Evolutionary conservation across 352 stramenopile species (phyloP).

Genomic region (Saprolegnia parasitica): DNA sequence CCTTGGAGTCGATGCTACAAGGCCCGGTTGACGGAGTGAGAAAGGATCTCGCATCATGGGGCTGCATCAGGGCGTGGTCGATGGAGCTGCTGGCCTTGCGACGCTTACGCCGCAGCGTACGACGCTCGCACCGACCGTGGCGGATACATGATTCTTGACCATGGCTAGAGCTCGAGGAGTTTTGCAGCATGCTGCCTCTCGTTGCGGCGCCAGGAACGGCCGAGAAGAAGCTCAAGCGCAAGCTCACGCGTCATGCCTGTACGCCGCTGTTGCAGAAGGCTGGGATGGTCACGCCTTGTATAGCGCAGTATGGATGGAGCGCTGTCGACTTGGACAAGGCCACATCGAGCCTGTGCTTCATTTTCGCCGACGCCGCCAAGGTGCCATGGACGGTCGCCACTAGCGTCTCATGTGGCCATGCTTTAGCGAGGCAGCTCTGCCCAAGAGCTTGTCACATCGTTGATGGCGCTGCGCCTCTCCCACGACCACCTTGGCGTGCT

Average conservation of each 20-base stretch:
- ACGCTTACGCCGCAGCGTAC: constrained; percentile 1
- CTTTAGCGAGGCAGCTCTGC: constrained; percentile 42
- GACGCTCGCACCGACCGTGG: background rate
- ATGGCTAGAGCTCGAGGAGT: constrained; percentile 18
- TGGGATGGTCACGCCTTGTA: background rate
- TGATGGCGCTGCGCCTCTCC: constrained; percentile 47
- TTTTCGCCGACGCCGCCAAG: constrained; percentile 68
- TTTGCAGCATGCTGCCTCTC: constrained; percentile 22
- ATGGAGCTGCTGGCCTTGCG: background rate
- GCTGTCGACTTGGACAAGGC: constrained; percentile 45
- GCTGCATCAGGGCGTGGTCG: constrained; percentile 7
- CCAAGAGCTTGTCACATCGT: constrained; percentile 38
- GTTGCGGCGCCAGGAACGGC: background rate
- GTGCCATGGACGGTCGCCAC: constrained; percentile 29
- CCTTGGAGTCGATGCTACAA: no score
- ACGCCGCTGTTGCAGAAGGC: background rate
- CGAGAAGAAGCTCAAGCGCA: constrained; percentile 14
- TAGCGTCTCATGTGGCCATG: background rate
- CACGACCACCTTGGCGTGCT: constrained; percentile 43
- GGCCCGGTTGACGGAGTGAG: background rate
- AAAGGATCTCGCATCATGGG: background rate
- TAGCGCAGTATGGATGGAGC: constrained; percentile 61
- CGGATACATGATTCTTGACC: background rate
- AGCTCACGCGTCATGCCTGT: constrained; percentile 25
- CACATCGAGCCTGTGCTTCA: constrained; percentile 61